Percentiles rank a stretch among this genome's conserved stretches.
phyloP scores from a whole-genome alignment of 2,329 filamentous ascomycete species.

The Sporothrix phasma region DNA sequence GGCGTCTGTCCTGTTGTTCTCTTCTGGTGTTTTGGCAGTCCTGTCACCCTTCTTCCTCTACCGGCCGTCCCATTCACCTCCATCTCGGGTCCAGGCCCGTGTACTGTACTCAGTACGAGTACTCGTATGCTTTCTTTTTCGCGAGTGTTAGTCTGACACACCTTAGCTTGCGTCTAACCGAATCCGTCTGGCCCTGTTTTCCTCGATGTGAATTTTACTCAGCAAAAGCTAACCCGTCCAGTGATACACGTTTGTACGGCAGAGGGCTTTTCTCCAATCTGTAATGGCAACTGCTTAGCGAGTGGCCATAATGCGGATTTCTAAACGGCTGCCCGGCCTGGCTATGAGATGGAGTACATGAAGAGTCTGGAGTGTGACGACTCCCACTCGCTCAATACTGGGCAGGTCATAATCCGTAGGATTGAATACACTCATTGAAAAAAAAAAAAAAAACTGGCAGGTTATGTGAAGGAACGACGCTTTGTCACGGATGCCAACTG shows the following conservation, averaged over 20 bases:
- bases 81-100: background rate
- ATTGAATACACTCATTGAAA: too few relatives aligned
- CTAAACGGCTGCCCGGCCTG: background rate
- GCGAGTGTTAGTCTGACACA: background rate
- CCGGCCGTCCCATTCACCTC: constrained; percentile 6
- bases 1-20: background rate
- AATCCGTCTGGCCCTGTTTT: background rate
- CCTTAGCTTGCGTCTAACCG: too few relatives aligned
- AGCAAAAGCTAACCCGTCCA: background rate
- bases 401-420: too few relatives aligned
- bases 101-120: too few relatives aligned
- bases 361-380: background rate
- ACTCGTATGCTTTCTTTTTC: too few relatives aligned
- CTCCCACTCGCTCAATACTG: background rate
- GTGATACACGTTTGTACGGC: background rate
- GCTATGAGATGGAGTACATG: background rate
- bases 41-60: background rate
- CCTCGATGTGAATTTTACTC: background rate
- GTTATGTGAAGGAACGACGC: background rate
- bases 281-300: background rate
- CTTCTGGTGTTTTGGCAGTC: background rate
- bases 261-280: background rate
- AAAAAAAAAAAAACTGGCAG: too few relatives aligned
- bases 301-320: background rate
- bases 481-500: background rate